Conservation (phyloP, 139 green algal species). For the Parachlorella kessleri region DNA sequence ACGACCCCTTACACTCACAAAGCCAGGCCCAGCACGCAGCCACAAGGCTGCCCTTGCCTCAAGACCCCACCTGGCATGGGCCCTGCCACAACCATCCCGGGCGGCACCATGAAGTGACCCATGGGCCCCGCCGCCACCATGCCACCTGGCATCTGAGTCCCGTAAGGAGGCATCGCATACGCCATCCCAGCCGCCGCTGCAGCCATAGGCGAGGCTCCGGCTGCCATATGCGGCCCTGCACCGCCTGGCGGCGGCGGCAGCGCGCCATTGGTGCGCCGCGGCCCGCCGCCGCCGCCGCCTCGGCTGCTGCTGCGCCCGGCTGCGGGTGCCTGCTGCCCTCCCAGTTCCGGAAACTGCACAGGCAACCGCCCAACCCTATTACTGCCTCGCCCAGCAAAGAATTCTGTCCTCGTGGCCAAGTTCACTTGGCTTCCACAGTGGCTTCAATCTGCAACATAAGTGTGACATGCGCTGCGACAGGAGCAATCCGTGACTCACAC, state of each 20-base stretch:
- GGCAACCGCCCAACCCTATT: neutral
- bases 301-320: neutral
- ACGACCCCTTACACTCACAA: too few species aligned
- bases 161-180: neutral
- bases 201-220: neutral
- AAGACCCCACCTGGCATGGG: neutral
- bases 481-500: neutral
- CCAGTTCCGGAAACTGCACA: conserved; percentile 43
- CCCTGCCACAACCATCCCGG: neutral
- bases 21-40: too few species aligned
- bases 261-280: too few species aligned
- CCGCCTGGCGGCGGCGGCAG: neutral
- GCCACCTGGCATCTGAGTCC: neutral
- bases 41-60: neutral
- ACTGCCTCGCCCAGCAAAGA: neutral
- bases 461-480: neutral
- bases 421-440: neutral
- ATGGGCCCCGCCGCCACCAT: neutral
- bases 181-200: neutral
- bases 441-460: neutral
- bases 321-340: too few species aligned
- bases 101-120: neutral
- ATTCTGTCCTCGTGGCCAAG: neutral
- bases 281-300: neutral
- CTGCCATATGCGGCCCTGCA: neutral